phyloP scores from a whole-genome alignment of 2,329 filamentous ascomycete genomes.

The Ramichloridium luteum region DNA sequence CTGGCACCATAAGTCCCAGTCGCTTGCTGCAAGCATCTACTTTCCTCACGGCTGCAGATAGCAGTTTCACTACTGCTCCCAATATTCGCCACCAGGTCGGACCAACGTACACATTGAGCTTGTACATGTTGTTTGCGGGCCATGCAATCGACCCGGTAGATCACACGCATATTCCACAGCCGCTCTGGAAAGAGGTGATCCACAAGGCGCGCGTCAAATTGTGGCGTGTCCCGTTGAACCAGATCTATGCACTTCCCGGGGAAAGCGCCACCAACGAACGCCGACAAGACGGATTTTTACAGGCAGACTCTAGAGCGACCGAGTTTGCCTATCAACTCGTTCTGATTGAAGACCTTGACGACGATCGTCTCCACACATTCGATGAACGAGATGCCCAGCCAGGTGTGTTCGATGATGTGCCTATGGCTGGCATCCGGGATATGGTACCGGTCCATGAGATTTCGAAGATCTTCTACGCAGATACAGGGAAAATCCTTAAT shows the following conservation, averaged over 20 bases:
- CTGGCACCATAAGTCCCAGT: slow-evolving; percentile 76
- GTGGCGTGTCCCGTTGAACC: slow-evolving; percentile 52
- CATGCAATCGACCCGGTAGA: slow-evolving; percentile 50
- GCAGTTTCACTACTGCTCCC: slow-evolving; percentile 59
- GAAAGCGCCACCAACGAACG: slow-evolving; percentile 20
- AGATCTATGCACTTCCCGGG: slow-evolving; percentile 35
- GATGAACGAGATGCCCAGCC: slow-evolving; percentile 48
- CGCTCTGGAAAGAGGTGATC: slow-evolving; percentile 91
- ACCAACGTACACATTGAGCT: slow-evolving; percentile 69
- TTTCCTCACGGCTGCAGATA: slow-evolving; percentile 75
- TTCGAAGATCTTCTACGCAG: slow-evolving; percentile 86
- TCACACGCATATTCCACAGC: slow-evolving; percentile 46
- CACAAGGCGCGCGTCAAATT: slow-evolving; percentile 83
- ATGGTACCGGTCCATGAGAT: slow-evolving; percentile 60
- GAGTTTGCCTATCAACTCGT: slow-evolving; percentile 74
- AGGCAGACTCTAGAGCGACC: slow-evolving; percentile 24
- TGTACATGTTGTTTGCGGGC: slow-evolving; percentile 90
- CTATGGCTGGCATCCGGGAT: slow-evolving; percentile 52
- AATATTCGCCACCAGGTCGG: slow-evolving; percentile 65
- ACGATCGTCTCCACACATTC: slow-evolving; percentile 54
- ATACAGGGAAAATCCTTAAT: slow-evolving; percentile 80
- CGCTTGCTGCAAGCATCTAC: slow-evolving; percentile 85
- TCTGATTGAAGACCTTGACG: slow-evolving; percentile 70
- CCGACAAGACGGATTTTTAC: slow-evolving; percentile 19
- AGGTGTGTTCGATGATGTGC: slow-evolving; percentile 48